Conservation (phyloP, 768 basidiomycete species). For the Sarcodon sp. region DNA sequence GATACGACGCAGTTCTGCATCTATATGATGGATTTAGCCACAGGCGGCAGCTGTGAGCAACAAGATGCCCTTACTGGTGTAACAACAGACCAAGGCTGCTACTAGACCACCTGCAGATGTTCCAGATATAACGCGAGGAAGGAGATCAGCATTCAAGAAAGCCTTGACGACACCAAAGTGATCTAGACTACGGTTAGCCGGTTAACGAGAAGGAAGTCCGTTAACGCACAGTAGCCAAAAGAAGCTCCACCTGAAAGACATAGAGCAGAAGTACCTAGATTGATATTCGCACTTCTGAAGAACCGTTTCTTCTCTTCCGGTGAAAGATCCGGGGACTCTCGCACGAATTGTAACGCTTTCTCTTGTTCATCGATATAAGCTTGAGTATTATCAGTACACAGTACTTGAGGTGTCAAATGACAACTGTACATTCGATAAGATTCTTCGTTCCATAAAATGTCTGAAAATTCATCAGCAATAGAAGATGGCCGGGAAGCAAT, state of each 20-base stretch:
- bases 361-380: slow-evolving; percentile 77
- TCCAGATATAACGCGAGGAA: slow-evolving; percentile 90
- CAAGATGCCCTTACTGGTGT: slow-evolving; percentile 20
- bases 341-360: slow-evolving; percentile 60
- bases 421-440: slow-evolving; percentile 62
- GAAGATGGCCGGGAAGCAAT: background rate
- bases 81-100: slow-evolving; percentile 64
- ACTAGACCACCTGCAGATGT: slow-evolving; percentile 89
- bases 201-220: background rate
- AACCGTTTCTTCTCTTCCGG: slow-evolving; percentile 87
- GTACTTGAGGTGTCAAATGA: background rate
- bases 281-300: slow-evolving; percentile 81
- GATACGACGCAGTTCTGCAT: slow-evolving; percentile 70
- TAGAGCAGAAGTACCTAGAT: slow-evolving; percentile 82
- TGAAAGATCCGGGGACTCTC: slow-evolving; percentile 58
- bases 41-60: too few relatives aligned
- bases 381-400: slow-evolving; percentile 15
- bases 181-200: slow-evolving; percentile 28
- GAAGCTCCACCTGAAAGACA: slow-evolving; percentile 95
- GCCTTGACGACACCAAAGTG: slow-evolving; percentile 89
- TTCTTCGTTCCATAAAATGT: slow-evolving; percentile 89
- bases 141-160: slow-evolving; percentile 71
- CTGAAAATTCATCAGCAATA: slow-evolving; percentile 23
- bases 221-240: slow-evolving; percentile 79
- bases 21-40: slow-evolving; percentile 17